These are phyloP conservation scores for Colletotrichum sp. DNA, from an alignment of 2,329 filamentous ascomycete species.

Conservation along the genomic window DNA sequence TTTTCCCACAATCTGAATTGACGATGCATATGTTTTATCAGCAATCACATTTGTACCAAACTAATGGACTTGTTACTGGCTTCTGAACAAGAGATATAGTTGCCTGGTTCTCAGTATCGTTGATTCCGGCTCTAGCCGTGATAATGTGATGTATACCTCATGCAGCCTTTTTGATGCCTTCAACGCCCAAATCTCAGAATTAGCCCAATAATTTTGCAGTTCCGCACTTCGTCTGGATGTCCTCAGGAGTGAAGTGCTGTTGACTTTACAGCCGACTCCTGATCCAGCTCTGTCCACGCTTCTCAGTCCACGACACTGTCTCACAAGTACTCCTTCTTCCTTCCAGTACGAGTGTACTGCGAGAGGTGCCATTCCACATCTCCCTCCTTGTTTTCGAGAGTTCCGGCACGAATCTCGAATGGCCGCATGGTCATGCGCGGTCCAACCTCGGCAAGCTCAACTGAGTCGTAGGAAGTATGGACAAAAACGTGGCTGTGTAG, in stretches of 20 bases:
- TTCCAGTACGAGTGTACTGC: constrained; percentile 90
- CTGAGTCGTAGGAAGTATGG: constrained; percentile 85
- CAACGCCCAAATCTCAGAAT: background rate
- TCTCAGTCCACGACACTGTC: background rate
- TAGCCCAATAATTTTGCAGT: background rate
- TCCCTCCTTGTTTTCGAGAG: constrained; percentile 91
- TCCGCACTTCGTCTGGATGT: background rate
- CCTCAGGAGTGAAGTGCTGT: background rate
- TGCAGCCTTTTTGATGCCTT: background rate
- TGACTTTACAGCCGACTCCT: background rate
- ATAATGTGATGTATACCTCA: background rate
- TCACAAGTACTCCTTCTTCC: constrained; percentile 95
- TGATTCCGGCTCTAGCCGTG: background rate
- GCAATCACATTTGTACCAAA: too few species aligned
- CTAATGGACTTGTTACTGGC: background rate
- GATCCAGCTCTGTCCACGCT: background rate
- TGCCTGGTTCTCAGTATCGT: background rate
- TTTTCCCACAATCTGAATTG: background rate
- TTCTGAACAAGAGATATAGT: background rate
- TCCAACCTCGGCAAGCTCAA: constrained; percentile 81
- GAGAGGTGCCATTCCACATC: constrained; percentile 97
- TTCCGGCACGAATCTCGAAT: constrained; percentile 91
- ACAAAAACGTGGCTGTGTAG: constrained; percentile 73
- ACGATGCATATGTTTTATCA: background rate
- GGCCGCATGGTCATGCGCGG: constrained; percentile 80